These are phyloP conservation scores for Aquanectria penicillioides DNA, from an alignment of 2,329 filamentous ascomycete genomes.

Conservation along the genomic window DNA sequence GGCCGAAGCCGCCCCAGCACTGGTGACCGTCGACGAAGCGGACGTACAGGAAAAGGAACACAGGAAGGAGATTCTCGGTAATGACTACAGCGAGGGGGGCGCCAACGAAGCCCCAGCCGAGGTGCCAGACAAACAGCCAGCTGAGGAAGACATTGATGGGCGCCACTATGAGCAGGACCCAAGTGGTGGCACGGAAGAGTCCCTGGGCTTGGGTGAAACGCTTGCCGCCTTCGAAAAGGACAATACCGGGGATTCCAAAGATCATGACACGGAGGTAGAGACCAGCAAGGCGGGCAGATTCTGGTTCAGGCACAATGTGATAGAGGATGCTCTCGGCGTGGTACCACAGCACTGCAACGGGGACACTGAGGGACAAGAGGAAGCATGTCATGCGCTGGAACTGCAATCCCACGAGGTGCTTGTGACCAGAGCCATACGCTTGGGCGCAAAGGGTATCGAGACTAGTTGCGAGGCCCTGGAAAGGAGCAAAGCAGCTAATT, in stretches of 20 bases:
- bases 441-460: slow-evolving; percentile 94
- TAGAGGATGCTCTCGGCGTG: slow-evolving; percentile 73
- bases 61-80: slow-evolving; percentile 79
- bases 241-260: slow-evolving; percentile 78
- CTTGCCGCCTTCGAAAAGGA: slow-evolving; percentile 81
- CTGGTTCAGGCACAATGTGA: slow-evolving; percentile 55
- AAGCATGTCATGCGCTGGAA: slow-evolving; percentile 85
- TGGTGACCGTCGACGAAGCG: slow-evolving; percentile 76
- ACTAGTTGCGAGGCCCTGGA: slow-evolving; percentile 87
- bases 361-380: slow-evolving; percentile 75
- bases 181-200: slow-evolving; percentile 80
- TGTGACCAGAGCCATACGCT: slow-evolving; percentile 91
- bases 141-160: slow-evolving; percentile 82
- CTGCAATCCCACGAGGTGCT: slow-evolving; percentile 85
- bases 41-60: slow-evolving; percentile 83
- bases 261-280: slow-evolving; percentile 78
- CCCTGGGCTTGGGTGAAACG: slow-evolving; percentile 86
- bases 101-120: slow-evolving; percentile 77
- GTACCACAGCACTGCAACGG: slow-evolving; percentile 78
- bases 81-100: slow-evolving; percentile 84
- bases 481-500: slow-evolving; percentile 80
- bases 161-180: slow-evolving; percentile 79
- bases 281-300: slow-evolving; percentile 75
- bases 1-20: slow-evolving; percentile 86
- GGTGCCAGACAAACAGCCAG: slow-evolving; percentile 80